Percentiles rank a stretch among this genome's conserved stretches.
phyloP scores from a whole-genome alignment of 2,329 filamentous ascomycete species.

The Xylaria sp. region DNA sequence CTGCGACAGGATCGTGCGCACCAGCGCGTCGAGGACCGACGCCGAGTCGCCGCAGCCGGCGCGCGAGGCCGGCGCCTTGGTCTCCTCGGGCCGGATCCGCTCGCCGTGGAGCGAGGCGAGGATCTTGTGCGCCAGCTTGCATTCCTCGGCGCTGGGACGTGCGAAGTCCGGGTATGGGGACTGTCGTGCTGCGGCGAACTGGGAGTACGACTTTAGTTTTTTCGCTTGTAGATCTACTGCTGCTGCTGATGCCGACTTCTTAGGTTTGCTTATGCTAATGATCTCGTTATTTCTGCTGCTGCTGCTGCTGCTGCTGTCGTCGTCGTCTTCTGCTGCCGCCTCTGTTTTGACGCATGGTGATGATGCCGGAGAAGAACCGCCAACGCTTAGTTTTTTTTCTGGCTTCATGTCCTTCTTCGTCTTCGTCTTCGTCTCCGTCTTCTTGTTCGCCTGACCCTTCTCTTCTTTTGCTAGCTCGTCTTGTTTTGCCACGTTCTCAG shows the following conservation, averaged over 20 bases:
- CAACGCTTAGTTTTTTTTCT: constrained; percentile 20
- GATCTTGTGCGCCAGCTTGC: constrained; percentile 73
- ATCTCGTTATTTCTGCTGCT: constrained; percentile 9
- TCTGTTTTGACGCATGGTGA: constrained; percentile 22
- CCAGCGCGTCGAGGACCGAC: constrained; percentile 63
- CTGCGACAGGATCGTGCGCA: constrained; percentile 64
- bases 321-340: constrained; percentile 12
- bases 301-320: constrained; percentile 9
- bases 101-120: constrained; percentile 74
- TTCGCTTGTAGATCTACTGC: constrained; percentile 52
- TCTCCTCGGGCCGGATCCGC: constrained; percentile 67
- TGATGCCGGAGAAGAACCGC: neutral
- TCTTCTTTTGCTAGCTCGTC: neutral
- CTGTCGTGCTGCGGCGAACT: constrained; percentile 48
- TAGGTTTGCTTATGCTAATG: neutral
- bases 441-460: neutral
- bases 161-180: constrained; percentile 76
- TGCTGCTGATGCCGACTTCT: neutral
- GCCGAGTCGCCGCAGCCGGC: constrained; percentile 69
- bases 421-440: constrained; percentile 7
- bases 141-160: constrained; percentile 74
- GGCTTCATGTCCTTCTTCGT: constrained; percentile 15
- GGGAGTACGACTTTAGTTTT: constrained; percentile 57
- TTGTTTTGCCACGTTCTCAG: neutral
- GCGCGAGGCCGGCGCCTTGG: constrained; percentile 65